These are phyloP conservation scores for Cyclotella distinguenda DNA, from an alignment of 108 stramenopile species.

Conservation along the genomic window DNA sequence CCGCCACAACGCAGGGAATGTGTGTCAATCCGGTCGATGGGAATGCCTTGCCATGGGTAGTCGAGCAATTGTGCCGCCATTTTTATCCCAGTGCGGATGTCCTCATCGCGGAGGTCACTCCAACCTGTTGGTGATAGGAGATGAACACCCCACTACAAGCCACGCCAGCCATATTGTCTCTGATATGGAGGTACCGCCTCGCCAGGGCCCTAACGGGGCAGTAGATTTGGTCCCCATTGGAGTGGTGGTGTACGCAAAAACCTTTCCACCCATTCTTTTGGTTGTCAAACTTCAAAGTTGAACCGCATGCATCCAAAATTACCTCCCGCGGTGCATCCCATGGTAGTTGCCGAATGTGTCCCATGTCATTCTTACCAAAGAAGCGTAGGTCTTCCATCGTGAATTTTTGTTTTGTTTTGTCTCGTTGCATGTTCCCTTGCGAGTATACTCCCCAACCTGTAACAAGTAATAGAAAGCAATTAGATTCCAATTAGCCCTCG, in stretches of 20 bases:
- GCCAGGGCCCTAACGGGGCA: not conserved
- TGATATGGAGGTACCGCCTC: not conserved
- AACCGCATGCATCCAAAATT: not conserved
- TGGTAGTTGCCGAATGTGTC: not conserved
- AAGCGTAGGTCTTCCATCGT: conserved; percentile 1
- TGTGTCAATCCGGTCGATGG: conserved; percentile 9
- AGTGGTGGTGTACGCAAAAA: conserved; percentile 1
- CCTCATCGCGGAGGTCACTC: conserved; percentile 10
- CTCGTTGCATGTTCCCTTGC: not conserved
- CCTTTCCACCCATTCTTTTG: conserved; percentile 22
- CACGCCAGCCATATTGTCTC: not conserved
- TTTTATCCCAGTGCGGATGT: conserved; percentile 1
- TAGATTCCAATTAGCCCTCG: conserved; percentile 1
- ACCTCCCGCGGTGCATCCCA: not conserved
- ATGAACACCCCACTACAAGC: too few species aligned
- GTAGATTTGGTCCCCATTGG: conserved; percentile 1
- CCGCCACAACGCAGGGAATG: conserved; percentile 5
- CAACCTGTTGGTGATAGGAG: too few species aligned
- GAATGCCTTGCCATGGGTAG: conserved; percentile 14
- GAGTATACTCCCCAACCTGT: conserved; percentile 10
- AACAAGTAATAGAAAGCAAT: conserved; percentile 15
- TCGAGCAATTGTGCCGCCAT: not conserved
- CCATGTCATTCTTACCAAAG: not conserved
- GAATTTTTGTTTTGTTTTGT: conserved; percentile 3
- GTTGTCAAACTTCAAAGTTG: conserved; percentile 5